Evolutionary conservation across 257 asterid genomes (phyloP), one percentile per base, ranked within the genome.

Genomic region (Solanum paucissectum): DNA sequence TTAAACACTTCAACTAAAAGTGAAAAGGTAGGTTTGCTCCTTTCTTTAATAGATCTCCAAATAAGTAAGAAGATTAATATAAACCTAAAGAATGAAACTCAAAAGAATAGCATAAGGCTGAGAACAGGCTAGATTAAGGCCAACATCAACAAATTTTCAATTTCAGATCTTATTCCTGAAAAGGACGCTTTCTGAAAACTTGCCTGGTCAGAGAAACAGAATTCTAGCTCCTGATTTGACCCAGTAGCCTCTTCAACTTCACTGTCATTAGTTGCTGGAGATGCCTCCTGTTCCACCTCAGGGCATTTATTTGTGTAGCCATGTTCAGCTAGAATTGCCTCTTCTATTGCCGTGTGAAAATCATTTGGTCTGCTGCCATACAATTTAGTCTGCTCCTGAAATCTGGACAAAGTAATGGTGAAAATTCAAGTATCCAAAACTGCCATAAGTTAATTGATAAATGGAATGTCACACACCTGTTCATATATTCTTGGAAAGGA

Each of bases 341-440:
- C 99, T 91, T 96, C 99, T 87, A 97, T 93, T 84, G 99, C 99
- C 88, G 14, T 34, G 21, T 69, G 93, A 87, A 96, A 96, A 91
- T 96, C 98, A 79, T 83, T 87, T 27, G 95, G 96, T 92, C 94
- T 97, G 94, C 98, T 94, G 83, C 99, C 99, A 88, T 92, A 92
- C 93, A 97, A 91, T 92, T 93, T 95, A 34, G 98, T 97, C 94
- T 96, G 99, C 68, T 94, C 99, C 93, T 91, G 98, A 93, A 95
- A 97, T 87, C 99, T 97, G 93, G 64, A 77, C 83, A 90, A 87
- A 87, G 20, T 83, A 68, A 79, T 46, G 79, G 49, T 88, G 62
- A 87, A 84, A 77, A 71, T 72, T 64, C 79, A 74, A 32, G 64
- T 64, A 46, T 33, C 87, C 52, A 37, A 25, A 40, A 42, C 62